Evolutionary conservation across 257 asterid species (phyloP).

Genomic region (Linderniella brevidens): DNA sequence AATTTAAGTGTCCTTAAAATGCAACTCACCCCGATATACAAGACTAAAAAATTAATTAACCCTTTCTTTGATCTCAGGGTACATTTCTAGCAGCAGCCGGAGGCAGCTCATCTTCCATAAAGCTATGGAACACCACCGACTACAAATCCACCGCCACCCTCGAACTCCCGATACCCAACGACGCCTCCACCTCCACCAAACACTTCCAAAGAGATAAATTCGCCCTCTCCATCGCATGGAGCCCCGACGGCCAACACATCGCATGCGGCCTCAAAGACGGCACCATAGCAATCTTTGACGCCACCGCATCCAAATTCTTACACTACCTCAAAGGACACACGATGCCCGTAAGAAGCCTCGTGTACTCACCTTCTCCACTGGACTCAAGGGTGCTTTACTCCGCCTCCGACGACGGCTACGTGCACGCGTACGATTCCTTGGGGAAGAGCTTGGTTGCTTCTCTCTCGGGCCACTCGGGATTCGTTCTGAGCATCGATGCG

Average conservation of each 20-base stretch:
- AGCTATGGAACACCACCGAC: no score
- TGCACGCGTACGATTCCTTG: constrained; percentile 77
- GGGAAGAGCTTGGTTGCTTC: constrained; percentile 58
- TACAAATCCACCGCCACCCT: no score
- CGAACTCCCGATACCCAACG: no score
- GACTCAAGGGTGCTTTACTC: constrained; percentile 84
- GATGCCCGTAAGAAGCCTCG: constrained; percentile 89
- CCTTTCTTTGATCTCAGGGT: no score
- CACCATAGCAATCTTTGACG: constrained; percentile 79
- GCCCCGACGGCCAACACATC: constrained; percentile 64
- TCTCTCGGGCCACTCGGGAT: constrained; percentile 78
- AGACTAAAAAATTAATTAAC: no score
- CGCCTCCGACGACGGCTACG: constrained; percentile 77
- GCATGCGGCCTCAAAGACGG: constrained; percentile 94
- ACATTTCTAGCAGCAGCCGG: no score
- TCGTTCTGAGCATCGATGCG: constrained; percentile 82
- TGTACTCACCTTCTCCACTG: constrained; percentile 61
- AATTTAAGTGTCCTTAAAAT: no score
- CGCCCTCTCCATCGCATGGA: constrained; percentile 93
- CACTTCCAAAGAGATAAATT: constrained; percentile 20
- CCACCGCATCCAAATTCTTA: constrained; percentile 57
- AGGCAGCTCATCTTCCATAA: no score
- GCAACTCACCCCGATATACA: no score
- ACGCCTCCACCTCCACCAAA: no score
- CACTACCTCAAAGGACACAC: constrained; percentile 89